A percentile compares a stretch with the other conserved stretches of the same genome.
These are phyloP conservation scores for Wickerhamiella alocasiicola DNA, from an alignment of 805 yeast genomes.

Conservation along the genomic window DNA sequence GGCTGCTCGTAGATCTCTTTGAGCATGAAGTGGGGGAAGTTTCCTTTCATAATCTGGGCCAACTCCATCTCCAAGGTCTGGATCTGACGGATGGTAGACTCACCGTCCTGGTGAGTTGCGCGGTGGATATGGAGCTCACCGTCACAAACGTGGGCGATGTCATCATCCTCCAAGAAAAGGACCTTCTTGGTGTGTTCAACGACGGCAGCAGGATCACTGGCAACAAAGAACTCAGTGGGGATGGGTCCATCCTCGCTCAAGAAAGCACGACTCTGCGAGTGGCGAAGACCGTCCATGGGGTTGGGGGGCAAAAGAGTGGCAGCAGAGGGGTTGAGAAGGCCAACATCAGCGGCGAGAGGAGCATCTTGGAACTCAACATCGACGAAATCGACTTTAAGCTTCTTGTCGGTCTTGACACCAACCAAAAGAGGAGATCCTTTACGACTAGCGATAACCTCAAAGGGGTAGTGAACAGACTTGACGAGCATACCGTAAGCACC, in stretches of 20 bases:
- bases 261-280: conserved; percentile 93
- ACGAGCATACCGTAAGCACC: conserved; percentile 96
- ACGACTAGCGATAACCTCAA: conserved; percentile 92
- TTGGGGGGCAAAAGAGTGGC: conserved; percentile 32
- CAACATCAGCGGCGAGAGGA: conserved; percentile 19
- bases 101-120: conserved; percentile 68
- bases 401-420: conserved; percentile 89
- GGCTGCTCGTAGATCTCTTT: conserved; percentile 99
- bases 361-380: conserved; percentile 91
- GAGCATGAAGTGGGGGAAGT: conserved; percentile 93
- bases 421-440: conserved; percentile 95
- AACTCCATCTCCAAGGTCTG: conserved; percentile 95
- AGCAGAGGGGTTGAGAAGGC: conserved; percentile 16
- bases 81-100: conserved; percentile 88
- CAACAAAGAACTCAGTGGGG: conserved; percentile 90
- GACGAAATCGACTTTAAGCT: conserved; percentile 92
- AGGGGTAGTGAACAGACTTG: conserved; percentile 83
- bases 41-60: conserved; percentile 97
- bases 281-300: conserved; percentile 57
- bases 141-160: conserved; percentile 93
- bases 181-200: conserved; percentile 96
- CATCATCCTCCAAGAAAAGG: conserved; percentile 91
- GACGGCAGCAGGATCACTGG: conserved; percentile 95
- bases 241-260: conserved; percentile 89
- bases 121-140: conserved; percentile 98